Percentiles rank a stretch among this genome's conserved stretches.
These are phyloP conservation scores for Hymenoscyphus albidus DNA, from an alignment of 2,329 filamentous ascomycete genomes.

Conservation along the genomic window DNA sequence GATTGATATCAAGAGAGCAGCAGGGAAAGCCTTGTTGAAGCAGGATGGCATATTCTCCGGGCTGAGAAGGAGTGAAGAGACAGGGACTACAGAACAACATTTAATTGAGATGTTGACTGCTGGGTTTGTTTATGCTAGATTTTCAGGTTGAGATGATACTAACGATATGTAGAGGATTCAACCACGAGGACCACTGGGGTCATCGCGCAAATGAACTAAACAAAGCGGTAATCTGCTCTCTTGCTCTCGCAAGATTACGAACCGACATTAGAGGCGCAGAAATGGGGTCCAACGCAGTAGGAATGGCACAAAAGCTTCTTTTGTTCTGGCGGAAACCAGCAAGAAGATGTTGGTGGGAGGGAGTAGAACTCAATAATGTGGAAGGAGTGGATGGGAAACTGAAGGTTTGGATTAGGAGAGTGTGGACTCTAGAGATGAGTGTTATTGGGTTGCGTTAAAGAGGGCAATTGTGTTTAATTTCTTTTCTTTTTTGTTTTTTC, in stretches of 20 bases:
- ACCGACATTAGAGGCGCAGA: conserved; percentile 85
- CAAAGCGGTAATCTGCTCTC: conserved; percentile 96
- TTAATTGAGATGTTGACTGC: conserved; percentile 99
- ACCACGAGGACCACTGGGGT: conserved; percentile 92
- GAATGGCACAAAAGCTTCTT: conserved; percentile 97
- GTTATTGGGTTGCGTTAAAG: conserved; percentile 70
- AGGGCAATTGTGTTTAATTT: not conserved
- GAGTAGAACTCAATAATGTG: conserved; percentile 83
- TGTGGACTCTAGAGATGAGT: conserved; percentile 99
- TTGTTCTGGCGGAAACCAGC: conserved; percentile 98
- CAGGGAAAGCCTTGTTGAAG: conserved; percentile 76
- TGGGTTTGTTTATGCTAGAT: conserved; percentile 62
- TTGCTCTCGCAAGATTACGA: conserved; percentile 86
- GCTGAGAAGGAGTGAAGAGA: conserved; percentile 89
- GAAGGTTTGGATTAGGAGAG: conserved; percentile 96
- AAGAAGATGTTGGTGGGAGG: conserved; percentile 97
- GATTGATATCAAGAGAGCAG: conserved; percentile 93
- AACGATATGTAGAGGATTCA: conserved; percentile 69
- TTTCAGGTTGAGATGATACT: conserved; percentile 8
- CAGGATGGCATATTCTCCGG: conserved; percentile 97
- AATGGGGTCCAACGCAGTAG: conserved; percentile 73
- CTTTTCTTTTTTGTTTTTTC: not conserved
- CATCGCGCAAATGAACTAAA: conserved; percentile 96
- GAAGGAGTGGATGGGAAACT: conserved; percentile 87
- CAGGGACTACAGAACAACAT: conserved; percentile 94